Evolutionary conservation across 495 filamentous ascomycete species (phyloP), one percentile per base, ranked within the genome.

Genomic region (Penicillium roqueforti): DNA sequence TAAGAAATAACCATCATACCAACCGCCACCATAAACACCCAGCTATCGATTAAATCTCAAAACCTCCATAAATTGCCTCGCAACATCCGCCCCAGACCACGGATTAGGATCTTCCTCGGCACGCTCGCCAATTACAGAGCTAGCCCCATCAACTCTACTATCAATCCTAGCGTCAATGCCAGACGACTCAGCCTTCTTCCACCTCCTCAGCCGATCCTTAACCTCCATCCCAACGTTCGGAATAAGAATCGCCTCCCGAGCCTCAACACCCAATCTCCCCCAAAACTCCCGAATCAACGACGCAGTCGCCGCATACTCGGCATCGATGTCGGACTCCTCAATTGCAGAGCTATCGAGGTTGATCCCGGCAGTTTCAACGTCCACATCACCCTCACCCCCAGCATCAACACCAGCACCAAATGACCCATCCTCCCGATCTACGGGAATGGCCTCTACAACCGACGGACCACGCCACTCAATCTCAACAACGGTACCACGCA

Each of bases 21-120:
- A 37, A 26, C 18, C 0, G 9, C 6, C 6, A 26, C 29, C 20
- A 14, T 26, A 7, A 22, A 13, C 9, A 37, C 29, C 26, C 29
- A 16, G 14, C 14, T 55, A 76, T 39, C 75, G 70, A 57, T 76
- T 76, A 48, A 76, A 76, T 38, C 75, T 63, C 47, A 76, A 63
- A 31, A 76, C 71, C 63, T 76, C 74, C 75, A 76, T 75, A 54
- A 71, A 76, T 55, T 77, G 75, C 53, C 73, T 72, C 14, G 75
- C 75, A 54, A 75, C 52, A 69, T 77, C 75, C 22, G 67, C 65
- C 4, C 73, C 75, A 45, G 71, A 68, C 45, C 65, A 49, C n/a
- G 68, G 62, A 62, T 77, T 69, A 18, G 62, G 56, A 44, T 72
- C 54, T 37, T 61, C 68, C 32, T 70, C 69, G 16, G 66, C 61